Evolutionary conservation across 1,284 basidiomycete genomes (phyloP), one percentile per base, ranked within the genome.

Genomic region (Athelia psychrophila): DNA sequence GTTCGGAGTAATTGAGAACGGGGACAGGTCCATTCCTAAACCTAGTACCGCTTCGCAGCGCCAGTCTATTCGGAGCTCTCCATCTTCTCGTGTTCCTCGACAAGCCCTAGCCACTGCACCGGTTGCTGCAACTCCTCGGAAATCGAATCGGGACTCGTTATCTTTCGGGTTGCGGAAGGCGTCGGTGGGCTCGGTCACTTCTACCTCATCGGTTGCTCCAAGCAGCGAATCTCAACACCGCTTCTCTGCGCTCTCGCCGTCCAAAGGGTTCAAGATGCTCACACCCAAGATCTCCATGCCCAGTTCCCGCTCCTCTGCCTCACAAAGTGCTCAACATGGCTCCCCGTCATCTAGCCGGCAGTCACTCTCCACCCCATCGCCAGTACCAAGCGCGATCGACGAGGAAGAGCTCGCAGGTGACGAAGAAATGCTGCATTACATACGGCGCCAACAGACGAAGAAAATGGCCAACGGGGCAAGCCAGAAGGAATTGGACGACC

Each of bases 361-460:
- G 57, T 89, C 88, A 10, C 65, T 89, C 23, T 89, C 86, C 5
- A 91, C 90, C 2, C 88, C 89, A n/a, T 92, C 90, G 9, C 89
- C 89, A 3, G 80, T 78, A 5, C 86, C 81, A 20, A 86, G 80
- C 57, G 73, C 79, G 2, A 75, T 88, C 0, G 93, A 95, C 57
- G 96, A 99, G 56, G 97, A 99, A 58, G 95, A 98, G 69, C 55
- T 88, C 1, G 71, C 88, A 13, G 97, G 92, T 19, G 97, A 99
- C 64, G 93, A 95, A 56, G 97, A 99, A 73, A 99, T 99, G 96
- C 75, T 91, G 62, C 87, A 91, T 55, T 99, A 98, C 68, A 93
- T 98, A 55, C 82, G 84, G 58, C 82, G 95, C 27, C 91, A 97
- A 60, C 90, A 95, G 58, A 84, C 90, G 13, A 93, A 93, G 73